These are phyloP conservation scores for Striga asiatica DNA, from an alignment of 257 asterid species.

Conservation along the genomic window DNA sequence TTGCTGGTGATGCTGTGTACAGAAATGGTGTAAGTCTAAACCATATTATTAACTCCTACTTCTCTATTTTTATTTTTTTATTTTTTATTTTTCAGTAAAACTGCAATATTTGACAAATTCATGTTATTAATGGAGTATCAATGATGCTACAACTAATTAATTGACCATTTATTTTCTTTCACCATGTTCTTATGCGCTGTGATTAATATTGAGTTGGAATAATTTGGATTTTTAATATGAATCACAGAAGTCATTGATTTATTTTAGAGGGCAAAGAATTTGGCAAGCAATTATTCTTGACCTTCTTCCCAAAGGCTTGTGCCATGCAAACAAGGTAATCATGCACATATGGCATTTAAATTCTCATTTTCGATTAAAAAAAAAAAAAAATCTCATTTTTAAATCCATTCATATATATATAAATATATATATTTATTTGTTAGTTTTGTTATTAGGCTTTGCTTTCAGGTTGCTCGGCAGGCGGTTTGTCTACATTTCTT, in stretches of 20 bases:
- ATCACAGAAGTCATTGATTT: slow-evolving; percentile 69
- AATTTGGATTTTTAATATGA: slow-evolving; percentile 24
- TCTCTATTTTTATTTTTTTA: neutral
- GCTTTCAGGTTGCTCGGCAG: slow-evolving; percentile 97
- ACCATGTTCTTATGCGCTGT: slow-evolving; percentile 9
- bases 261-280: slow-evolving; percentile 90
- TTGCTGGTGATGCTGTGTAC: slow-evolving; percentile 64
- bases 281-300: slow-evolving; percentile 76
- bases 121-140: neutral
- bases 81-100: neutral
- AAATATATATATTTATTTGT: neutral
- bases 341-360: too few relatives aligned
- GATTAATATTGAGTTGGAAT: slow-evolving; percentile 14
- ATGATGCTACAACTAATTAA: too few relatives aligned
- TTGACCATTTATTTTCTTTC: too few relatives aligned
- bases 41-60: neutral
- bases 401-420: neutral
- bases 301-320: slow-evolving; percentile 83
- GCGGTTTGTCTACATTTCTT: slow-evolving; percentile 76
- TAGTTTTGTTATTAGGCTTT: slow-evolving; percentile 48
- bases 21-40: slow-evolving; percentile 54
- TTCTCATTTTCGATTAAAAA: too few relatives aligned
- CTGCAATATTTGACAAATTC: neutral
- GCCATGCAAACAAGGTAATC: slow-evolving; percentile 56
- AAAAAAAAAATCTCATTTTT: neutral